Conservation (phyloP, 2,329 filamentous ascomycete species). For the Fusarium sp. region DNA sequence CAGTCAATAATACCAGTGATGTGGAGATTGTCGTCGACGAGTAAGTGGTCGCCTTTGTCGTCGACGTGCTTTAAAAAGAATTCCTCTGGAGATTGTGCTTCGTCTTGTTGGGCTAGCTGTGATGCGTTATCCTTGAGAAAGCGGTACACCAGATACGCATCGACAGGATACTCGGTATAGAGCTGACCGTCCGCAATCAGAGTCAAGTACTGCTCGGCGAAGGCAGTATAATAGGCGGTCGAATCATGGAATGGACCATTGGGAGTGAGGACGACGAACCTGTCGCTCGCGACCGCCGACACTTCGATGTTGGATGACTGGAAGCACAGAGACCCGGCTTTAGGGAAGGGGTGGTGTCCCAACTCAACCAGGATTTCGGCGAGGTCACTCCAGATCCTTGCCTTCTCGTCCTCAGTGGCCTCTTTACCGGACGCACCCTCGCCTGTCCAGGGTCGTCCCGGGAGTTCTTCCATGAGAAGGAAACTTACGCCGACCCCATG, state of each 20-base stretch:
- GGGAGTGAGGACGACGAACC: neutral
- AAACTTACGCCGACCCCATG: slow-evolving; percentile 43
- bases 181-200: slow-evolving; percentile 12
- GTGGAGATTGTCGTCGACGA: slow-evolving; percentile 8
- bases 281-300: slow-evolving; percentile 42
- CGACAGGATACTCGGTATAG: slow-evolving; percentile 7
- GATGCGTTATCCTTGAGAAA: slow-evolving; percentile 5
- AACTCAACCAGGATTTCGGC: slow-evolving; percentile 39
- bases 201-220: neutral
- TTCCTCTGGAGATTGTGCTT: neutral
- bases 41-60: slow-evolving; percentile 11
- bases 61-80: slow-evolving; percentile 17
- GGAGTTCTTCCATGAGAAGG: slow-evolving; percentile 44
- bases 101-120: no score
- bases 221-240: neutral
- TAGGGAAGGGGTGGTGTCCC: slow-evolving; percentile 27
- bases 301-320: slow-evolving; percentile 13
- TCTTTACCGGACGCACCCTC: no score
- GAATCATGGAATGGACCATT: neutral
- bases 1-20: slow-evolving; percentile 19
- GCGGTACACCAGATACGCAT: slow-evolving; percentile 4
- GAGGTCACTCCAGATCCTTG: slow-evolving; percentile 18
- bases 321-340: neutral
- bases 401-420: no score
- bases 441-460: slow-evolving; percentile 38